Percentiles rank a stretch among this genome's conserved stretches.
Evolutionary conservation across 2,329 filamentous ascomycete species (phyloP).

Genomic region (Ophiostoma quercus): DNA sequence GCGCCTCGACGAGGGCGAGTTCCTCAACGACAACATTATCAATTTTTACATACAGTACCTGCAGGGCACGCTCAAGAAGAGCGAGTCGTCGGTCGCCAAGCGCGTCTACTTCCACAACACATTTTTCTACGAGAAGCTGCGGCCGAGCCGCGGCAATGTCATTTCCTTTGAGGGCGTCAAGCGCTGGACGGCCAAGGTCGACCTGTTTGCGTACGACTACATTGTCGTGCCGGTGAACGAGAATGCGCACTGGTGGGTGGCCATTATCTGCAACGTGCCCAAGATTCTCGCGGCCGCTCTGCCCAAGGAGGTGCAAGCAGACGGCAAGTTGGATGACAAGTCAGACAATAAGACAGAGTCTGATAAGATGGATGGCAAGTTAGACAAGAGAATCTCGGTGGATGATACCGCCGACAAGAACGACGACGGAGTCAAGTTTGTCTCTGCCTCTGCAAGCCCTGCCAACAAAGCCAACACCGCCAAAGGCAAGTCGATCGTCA

Average conservation of each 20-base stretch:
- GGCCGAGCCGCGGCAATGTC: slow-evolving; percentile 48
- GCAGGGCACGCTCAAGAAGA: slow-evolving; percentile 53
- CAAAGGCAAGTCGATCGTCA: background rate
- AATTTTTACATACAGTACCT: slow-evolving; percentile 78
- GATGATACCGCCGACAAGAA: background rate
- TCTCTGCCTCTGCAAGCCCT: slow-evolving; percentile 2
- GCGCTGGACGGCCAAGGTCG: slow-evolving; percentile 79
- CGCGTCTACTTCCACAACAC: slow-evolving; percentile 87
- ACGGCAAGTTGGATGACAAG: background rate
- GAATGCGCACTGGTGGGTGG: slow-evolving; percentile 83
- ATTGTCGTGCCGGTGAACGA: slow-evolving; percentile 91
- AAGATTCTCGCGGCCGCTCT: slow-evolving; percentile 45
- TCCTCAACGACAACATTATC: slow-evolving; percentile 88
- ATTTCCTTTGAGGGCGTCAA: slow-evolving; percentile 84
- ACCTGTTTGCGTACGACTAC: slow-evolving; percentile 81
- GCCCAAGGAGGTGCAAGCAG: slow-evolving; percentile 13
- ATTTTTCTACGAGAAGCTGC: slow-evolving; percentile 80
- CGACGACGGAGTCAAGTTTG: background rate
- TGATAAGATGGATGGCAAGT: background rate
- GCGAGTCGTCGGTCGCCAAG: slow-evolving; percentile 51
- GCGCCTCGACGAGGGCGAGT: slow-evolving; percentile 76
- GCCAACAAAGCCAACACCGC: background rate
- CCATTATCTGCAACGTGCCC: slow-evolving; percentile 85
- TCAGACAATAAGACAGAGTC: background rate
- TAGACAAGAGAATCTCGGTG: background rate